Evolutionary conservation across 257 asterid species (phyloP).

Genomic region (Solanum peruvianum): DNA sequence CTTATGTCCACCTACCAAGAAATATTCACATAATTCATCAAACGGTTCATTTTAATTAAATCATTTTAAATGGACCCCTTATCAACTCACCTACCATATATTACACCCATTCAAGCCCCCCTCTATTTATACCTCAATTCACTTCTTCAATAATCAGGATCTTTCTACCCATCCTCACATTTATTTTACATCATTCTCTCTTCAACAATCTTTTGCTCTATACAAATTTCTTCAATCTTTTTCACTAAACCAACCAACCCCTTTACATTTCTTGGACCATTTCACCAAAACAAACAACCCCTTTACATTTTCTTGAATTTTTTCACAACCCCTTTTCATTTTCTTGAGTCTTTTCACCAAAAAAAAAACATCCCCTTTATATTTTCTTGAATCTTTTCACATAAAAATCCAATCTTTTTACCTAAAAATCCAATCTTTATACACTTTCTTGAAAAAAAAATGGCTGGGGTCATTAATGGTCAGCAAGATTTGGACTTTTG

Average conservation of each 20-base stretch:
- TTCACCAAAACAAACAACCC: neutral
- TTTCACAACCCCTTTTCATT: neutral
- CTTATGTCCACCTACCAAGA: neutral
- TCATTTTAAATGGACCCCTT: neutral
- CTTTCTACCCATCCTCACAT: neutral
- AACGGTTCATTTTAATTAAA: neutral
- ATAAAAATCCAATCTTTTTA: neutral
- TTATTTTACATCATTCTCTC: neutral
- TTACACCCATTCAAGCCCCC: neutral
- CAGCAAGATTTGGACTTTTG: conserved; percentile 28
- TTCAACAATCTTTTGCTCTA: neutral
- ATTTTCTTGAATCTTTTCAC: neutral
- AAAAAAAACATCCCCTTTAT: neutral
- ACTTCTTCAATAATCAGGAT: neutral
- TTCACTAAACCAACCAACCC: neutral
- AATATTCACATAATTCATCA: neutral
- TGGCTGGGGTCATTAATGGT: conserved; percentile 18
- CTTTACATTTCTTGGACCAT: neutral
- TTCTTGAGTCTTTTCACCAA: neutral
- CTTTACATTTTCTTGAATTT: neutral
- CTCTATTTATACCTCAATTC: neutral
- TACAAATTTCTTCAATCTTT: neutral
- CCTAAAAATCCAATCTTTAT: neutral
- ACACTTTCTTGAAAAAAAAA: neutral
- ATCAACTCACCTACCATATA: neutral